Evolutionary conservation across 2,329 filamentous ascomycete species (phyloP), one percentile per base, ranked within the genome.

Genomic region (Nemania abortiva): DNA sequence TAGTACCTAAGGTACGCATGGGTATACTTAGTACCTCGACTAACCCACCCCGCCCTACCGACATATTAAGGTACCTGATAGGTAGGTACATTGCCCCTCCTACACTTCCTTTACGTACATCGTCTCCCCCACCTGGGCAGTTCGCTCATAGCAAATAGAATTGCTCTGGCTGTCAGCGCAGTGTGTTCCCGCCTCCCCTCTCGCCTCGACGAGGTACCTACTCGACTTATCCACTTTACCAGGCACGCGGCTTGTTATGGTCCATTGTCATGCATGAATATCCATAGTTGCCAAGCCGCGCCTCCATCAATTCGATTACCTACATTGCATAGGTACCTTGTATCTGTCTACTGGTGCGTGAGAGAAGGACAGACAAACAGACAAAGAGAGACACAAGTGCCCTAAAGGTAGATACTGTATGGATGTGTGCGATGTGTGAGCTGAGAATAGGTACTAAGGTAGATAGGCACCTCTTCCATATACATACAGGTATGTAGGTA

Each of bases 161-260:
- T 24, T 50, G 42, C 53, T 34, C 45, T 22, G 29, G 47, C 53
- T n/a, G 29, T 22, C 49, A 13, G 66, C 13, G 31, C 47, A 39
- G 45, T 53, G 31, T 27, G 54, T 39, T 27, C 18, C 52, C 24
- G 29, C 27, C 6, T 34, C 31, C 31, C 37, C 60, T 63, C 50
- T 57, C n/a, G 50, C 22, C 63, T 20, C 49, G 29, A n/a, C 49
- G 18, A 42, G 6, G 39, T 42, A 42, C 5, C 5, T 42, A 42
- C 39, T n/a, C n/a, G 13, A 11, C 47, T 55, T 69, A 70, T 70
- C 70, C 70, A 72, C 68, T 72, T 72, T 71, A 72, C 65, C 70
- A 72, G 70, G 70, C 68, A 72, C 70, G 69, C 68, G 57, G 63
- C 63, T 59, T 68, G 54, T 63, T 61, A 54, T 60, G 39, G 24